Evolutionary conservation across 306 rosid species (phyloP).

Genomic region (Adenanthera pavonina): DNA sequence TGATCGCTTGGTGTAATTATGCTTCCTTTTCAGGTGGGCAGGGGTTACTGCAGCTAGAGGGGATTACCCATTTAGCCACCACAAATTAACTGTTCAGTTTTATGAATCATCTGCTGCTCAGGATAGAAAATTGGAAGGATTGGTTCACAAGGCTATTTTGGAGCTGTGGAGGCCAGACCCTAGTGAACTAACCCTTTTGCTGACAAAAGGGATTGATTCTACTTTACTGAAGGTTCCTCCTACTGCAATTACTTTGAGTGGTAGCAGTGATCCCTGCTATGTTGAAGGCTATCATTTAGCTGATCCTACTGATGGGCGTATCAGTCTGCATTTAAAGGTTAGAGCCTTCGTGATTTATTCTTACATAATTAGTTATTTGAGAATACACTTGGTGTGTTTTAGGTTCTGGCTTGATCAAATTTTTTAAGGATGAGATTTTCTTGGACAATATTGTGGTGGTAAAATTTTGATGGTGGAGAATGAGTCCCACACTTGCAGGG

Average conservation of each 20-base stretch:
- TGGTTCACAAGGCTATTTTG: slow-evolving; percentile 98
- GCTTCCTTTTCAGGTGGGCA: slow-evolving; percentile 77
- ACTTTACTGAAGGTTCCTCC: slow-evolving; percentile 96
- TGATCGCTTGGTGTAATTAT: slow-evolving; percentile 13
- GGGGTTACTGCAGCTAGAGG: slow-evolving; percentile 96
- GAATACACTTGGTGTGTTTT: slow-evolving; percentile 6
- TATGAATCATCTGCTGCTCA: slow-evolving; percentile 99
- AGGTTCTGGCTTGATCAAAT: slow-evolving; percentile 4
- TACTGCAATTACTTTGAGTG: slow-evolving; percentile 89
- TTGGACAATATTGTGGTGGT: slow-evolving; percentile 8
- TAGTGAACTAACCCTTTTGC: slow-evolving; percentile 85
- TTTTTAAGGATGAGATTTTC: slow-evolving; percentile 23
- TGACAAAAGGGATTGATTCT: slow-evolving; percentile 90
- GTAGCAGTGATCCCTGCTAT: slow-evolving; percentile 99
- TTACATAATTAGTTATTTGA: slow-evolving; percentile 19
- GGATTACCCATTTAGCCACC: slow-evolving; percentile 99
- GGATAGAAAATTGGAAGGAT: slow-evolving; percentile 96
- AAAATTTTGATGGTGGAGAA: not conserved
- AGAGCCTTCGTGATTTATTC: slow-evolving; percentile 27
- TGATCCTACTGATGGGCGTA: slow-evolving; percentile 88
- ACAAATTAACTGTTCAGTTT: slow-evolving; percentile 95
- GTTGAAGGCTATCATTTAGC: slow-evolving; percentile 97
- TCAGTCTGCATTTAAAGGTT: slow-evolving; percentile 95
- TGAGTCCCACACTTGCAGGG: not conserved
- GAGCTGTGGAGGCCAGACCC: slow-evolving; percentile 99